phyloP scores from a whole-genome alignment of 345 rosid species.

The Combretum micranthum region DNA sequence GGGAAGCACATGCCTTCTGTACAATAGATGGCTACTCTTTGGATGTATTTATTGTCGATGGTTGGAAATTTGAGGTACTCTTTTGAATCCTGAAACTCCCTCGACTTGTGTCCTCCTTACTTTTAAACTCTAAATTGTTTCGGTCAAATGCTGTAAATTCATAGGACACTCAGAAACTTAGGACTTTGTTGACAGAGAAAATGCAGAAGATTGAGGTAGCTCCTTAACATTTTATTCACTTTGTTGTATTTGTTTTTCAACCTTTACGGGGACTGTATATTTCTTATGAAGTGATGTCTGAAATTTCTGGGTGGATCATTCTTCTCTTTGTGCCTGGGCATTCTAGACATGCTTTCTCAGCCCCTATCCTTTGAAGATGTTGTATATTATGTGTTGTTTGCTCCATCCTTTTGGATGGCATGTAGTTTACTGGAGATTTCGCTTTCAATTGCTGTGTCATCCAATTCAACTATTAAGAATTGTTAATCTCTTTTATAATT shows the following conservation, averaged over 20 bases:
- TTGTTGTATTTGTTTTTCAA: not conserved
- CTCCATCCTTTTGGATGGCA: too few relatives aligned
- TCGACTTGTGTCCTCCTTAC: not conserved
- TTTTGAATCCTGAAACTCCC: not conserved
- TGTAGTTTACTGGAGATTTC: too few relatives aligned
- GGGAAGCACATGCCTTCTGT: conserved; percentile 97
- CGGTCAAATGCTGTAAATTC: conserved; percentile 10
- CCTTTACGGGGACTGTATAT: not conserved
- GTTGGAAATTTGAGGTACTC: conserved; percentile 92
- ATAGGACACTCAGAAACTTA: conserved; percentile 44
- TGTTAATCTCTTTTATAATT: too few relatives aligned
- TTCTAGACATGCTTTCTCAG: too few relatives aligned
- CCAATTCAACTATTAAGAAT: too few relatives aligned
- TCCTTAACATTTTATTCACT: not conserved
- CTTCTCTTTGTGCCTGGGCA: too few relatives aligned
- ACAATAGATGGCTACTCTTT: conserved; percentile 88
- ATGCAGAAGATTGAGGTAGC: conserved; percentile 43
- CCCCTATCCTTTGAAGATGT: too few relatives aligned
- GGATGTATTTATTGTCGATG: conserved; percentile 93
- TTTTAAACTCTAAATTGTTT: conserved; percentile 4
- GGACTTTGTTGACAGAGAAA: conserved; percentile 33
- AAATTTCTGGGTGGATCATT: too few relatives aligned
- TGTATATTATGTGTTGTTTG: too few relatives aligned
- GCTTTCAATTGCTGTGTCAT: too few relatives aligned
- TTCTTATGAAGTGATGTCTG: not conserved